Conservation (phyloP, 345 rosid species). For the Lumnitzera racemosa region DNA sequence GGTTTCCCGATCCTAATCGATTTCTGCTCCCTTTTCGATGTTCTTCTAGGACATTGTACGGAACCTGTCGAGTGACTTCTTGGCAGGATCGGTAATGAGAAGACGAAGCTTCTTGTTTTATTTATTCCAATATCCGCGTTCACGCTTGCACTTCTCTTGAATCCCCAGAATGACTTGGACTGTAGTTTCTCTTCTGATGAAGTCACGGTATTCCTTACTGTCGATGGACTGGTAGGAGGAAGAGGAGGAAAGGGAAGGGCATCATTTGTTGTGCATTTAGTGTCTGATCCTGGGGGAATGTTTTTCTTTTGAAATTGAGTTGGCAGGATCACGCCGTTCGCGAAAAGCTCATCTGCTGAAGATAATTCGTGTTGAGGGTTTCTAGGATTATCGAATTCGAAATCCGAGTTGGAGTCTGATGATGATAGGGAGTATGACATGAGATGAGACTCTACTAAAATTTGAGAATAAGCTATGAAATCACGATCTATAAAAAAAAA, state of each 20-base stretch:
- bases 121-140: constrained; percentile 27
- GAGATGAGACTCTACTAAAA: constrained; percentile 21
- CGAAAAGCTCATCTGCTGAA: constrained; percentile 73
- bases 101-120: constrained; percentile 44
- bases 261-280: constrained; percentile 19
- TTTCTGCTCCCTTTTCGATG: constrained; percentile 31
- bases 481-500: too few relatives aligned
- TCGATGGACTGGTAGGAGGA: constrained; percentile 17
- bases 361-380: constrained; percentile 36
- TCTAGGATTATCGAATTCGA: constrained; percentile 55
- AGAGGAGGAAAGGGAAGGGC: constrained; percentile 28
- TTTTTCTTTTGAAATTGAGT: constrained; percentile 19
- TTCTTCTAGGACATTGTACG: constrained; percentile 28
- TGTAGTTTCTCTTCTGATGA: constrained; percentile 24
- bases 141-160: constrained; percentile 70
- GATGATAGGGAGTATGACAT: constrained; percentile 15
- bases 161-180: constrained; percentile 65
- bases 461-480: constrained; percentile 25
- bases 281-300: constrained; percentile 16
- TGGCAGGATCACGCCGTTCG: constrained; percentile 71
- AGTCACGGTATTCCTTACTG: constrained; percentile 14
- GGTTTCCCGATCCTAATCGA: constrained; percentile 28
- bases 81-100: constrained; percentile 50
- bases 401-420: constrained; percentile 48
- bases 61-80: constrained; percentile 75